Base-by-base conservation (phyloP, 352 stramenopile species). In the Aphanomyces invadans region DNA sequence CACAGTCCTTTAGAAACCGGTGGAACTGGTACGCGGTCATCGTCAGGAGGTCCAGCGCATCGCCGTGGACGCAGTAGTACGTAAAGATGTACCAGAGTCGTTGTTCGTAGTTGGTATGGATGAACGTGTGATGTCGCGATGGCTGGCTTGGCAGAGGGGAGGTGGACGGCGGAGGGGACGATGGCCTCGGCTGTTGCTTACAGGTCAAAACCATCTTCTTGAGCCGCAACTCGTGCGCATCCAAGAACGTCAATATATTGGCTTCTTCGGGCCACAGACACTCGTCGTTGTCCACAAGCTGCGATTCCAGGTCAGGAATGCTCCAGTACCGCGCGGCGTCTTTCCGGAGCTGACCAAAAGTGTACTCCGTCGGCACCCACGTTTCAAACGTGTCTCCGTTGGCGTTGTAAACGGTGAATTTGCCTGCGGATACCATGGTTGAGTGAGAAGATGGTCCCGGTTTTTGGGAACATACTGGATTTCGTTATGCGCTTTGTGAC, bases 251-350 rank as follows among this genome's bases (percentile, higher is more conserved):
- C 2, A 88, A 65, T 25, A 91, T 88, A 25, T 70, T 74, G n/a
- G 83, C 83, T 59, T 91, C 79, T 23, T 91, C 83, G 1, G 83
- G 83, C 81, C 83, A 92, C 39, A 89, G 71, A 57, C 81, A 90
- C 2, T 81, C 83, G 4, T 87, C 80, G 21, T 69, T 68, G 33
- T 92, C 83, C 2, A 71, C 73, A 32, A 92, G 46, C 4, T 70
- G 76, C 3, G 85, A 78, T 25, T 85, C 72, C 0, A 52, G 31
- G 2, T 74, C 48, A 26, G 75, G 72, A 9, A 90, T 66, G 55
- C 82, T 84, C 80, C 80, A 92, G 65, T 89, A 92, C 28, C 77
- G 75, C 38, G 80, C 79, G 2, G 81, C 77, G 55, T 92, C 83
- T 2, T 73, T 74, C 4, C 81, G 80, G 4, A 92, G 73, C 63